A percentile compares a stretch with the other conserved stretches of the same genome.
These are phyloP conservation scores for Wickerhamomyces bovis DNA, from an alignment of 805 yeast genomes.

Conservation along the genomic window DNA sequence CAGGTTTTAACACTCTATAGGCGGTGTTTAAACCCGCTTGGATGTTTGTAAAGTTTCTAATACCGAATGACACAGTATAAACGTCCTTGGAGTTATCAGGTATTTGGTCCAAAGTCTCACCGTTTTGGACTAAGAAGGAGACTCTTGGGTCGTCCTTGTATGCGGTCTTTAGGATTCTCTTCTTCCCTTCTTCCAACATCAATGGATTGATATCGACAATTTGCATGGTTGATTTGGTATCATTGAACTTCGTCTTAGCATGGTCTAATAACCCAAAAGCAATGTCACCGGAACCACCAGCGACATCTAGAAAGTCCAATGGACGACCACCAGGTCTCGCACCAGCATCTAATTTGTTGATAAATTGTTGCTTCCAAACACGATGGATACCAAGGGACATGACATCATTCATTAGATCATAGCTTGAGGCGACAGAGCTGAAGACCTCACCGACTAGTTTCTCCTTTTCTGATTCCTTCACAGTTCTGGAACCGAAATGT, in stretches of 20 bases:
- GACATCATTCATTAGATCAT: conserved; percentile 96
- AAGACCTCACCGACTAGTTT: conserved; percentile 80
- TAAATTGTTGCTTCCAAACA: conserved; percentile 90
- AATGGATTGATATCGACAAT: conserved; percentile 94
- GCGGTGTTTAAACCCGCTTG: conserved; percentile 95
- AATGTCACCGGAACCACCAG: conserved; percentile 98
- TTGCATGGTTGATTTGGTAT: conserved; percentile 72
- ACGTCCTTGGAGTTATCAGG: conserved; percentile 87
- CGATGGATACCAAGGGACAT: conserved; percentile 96
- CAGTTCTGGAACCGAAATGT: conserved; percentile 88
- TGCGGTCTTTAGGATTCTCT: conserved; percentile 59
- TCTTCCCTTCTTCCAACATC: conserved; percentile 89
- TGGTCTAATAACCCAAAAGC: conserved; percentile 93
- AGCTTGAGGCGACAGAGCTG: conserved; percentile 88
- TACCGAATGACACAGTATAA: conserved; percentile 95
- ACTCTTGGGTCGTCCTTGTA: conserved; percentile 52
- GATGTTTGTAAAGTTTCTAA: conserved; percentile 91
- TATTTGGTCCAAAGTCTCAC: conserved; percentile 80
- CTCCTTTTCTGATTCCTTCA: conserved; percentile 75
- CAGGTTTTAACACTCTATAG: conserved; percentile 90
- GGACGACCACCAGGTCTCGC: conserved; percentile 84
- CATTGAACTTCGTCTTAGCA: conserved; percentile 74
- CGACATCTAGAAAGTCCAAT: conserved; percentile 86
- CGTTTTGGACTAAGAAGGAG: conserved; percentile 82
- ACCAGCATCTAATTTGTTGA: conserved; percentile 86